These are phyloP conservation scores for Boletus sp. DNA, from an alignment of 1,284 basidiomycete genomes.

Conservation along the genomic window DNA sequence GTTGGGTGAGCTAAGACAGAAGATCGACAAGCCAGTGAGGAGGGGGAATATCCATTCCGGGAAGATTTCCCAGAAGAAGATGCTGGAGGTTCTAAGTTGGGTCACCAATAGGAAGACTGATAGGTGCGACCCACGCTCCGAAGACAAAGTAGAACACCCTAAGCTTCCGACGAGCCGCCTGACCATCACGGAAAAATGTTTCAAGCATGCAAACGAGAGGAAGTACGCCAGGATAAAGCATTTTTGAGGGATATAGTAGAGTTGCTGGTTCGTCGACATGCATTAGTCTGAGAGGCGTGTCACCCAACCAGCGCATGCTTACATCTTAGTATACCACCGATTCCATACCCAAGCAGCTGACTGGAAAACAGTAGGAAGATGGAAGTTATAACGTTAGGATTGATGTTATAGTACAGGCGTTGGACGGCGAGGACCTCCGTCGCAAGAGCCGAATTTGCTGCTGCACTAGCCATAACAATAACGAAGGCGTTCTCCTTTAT, in stretches of 20 bases:
- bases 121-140: slow-evolving; percentile 33
- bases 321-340: slow-evolving; percentile 63
- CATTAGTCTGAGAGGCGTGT: slow-evolving; percentile 9
- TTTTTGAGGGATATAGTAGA: slow-evolving; percentile 69
- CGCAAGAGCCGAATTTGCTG: slow-evolving; percentile 64
- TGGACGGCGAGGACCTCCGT: slow-evolving; percentile 71
- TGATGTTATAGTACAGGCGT: slow-evolving; percentile 57
- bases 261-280: slow-evolving; percentile 39
- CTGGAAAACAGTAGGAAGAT: slow-evolving; percentile 63
- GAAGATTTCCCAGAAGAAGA: slow-evolving; percentile 56
- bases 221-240: slow-evolving; percentile 58
- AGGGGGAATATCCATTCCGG: slow-evolving; percentile 57
- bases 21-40: slow-evolving; percentile 55
- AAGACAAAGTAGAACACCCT: slow-evolving; percentile 57
- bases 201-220: slow-evolving; percentile 62
- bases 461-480: slow-evolving; percentile 72
- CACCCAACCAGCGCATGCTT: slow-evolving; percentile 27
- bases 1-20: slow-evolving; percentile 61
- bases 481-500: slow-evolving; percentile 64
- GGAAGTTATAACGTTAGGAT: slow-evolving; percentile 54
- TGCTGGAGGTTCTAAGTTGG: slow-evolving; percentile 30
- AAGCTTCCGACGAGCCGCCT: slow-evolving; percentile 48
- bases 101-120: not conserved
- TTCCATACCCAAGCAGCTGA: slow-evolving; percentile 62
- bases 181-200: slow-evolving; percentile 54